Conservation (phyloP, 148 eudicot genomes). For the Fallopia convolvulus region DNA sequence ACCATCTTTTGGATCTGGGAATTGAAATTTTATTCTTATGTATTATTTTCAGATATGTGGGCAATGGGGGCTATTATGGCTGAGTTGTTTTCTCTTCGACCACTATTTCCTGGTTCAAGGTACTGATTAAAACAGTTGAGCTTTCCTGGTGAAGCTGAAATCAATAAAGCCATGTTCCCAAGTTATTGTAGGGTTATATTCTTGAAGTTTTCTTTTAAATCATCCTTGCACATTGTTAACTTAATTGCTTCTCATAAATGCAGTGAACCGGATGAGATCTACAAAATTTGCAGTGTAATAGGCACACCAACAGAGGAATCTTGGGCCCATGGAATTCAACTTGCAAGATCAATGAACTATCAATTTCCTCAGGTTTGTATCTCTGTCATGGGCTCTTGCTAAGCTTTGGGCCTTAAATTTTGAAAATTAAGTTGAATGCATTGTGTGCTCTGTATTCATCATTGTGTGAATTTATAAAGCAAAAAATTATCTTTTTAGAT, state of each 20-base stretch:
- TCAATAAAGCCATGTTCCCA: neutral
- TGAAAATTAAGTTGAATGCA: neutral
- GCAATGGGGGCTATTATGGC: slow-evolving; percentile 99
- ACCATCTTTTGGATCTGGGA: neutral
- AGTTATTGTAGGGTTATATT: neutral
- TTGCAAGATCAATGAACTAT: slow-evolving; percentile 66
- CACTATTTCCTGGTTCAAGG: slow-evolving; percentile 91
- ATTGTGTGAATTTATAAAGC: neutral
- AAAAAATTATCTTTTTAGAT: neutral
- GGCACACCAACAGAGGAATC: slow-evolving; percentile 61
- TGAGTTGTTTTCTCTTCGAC: slow-evolving; percentile 74
- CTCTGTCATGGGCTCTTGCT: neutral
- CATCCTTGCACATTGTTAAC: neutral
- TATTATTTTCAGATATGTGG: slow-evolving; percentile 73
- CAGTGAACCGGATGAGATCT: slow-evolving; percentile 89
- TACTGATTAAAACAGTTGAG: slow-evolving; percentile 12
- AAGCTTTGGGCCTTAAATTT: neutral
- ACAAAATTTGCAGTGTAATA: slow-evolving; percentile 76
- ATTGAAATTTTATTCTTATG: neutral
- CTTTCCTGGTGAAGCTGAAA: neutral
- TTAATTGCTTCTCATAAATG: slow-evolving; percentile 12
- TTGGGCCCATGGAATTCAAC: slow-evolving; percentile 66
- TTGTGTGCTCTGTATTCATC: neutral
- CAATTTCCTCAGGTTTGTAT: slow-evolving; percentile 74
- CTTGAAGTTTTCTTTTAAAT: neutral